Evolutionary conservation across 352 stramenopile genomes (phyloP).

Genomic region (Globisporangium carolinianum): DNA sequence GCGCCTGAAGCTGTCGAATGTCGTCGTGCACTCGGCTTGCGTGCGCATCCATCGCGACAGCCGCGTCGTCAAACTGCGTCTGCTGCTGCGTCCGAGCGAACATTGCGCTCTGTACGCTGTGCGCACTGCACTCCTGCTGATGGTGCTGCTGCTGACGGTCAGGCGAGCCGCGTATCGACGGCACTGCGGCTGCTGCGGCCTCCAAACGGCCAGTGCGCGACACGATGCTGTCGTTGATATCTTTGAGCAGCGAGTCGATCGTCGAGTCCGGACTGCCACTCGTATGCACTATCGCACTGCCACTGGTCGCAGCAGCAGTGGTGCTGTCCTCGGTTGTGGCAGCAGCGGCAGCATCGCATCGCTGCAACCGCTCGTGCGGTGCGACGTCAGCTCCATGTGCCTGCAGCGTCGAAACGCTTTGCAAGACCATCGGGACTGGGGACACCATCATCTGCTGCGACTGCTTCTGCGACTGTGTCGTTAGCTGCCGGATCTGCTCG

Average conservation of each 20-base stretch:
- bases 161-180: background rate
- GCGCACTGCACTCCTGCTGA: no score
- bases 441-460: background rate
- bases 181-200: background rate
- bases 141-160: no score
- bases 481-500: conserved; percentile 39
- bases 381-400: background rate
- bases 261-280: background rate
- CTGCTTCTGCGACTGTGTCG: conserved; percentile 10
- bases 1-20: conserved; percentile 57
- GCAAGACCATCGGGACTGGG: no score
- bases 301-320: no score
- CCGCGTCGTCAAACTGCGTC: background rate
- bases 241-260: conserved; percentile 5
- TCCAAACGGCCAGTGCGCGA: conserved; percentile 1
- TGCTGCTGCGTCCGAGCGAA: no score
- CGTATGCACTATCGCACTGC: background rate
- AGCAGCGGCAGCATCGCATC: no score
- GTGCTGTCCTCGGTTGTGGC: background rate
- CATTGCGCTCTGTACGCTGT: no score
- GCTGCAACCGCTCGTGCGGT: no score
- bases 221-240: conserved; percentile 9
- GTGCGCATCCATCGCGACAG: conserved; percentile 34
- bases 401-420: no score
- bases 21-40: conserved; percentile 69